phyloP scores from a whole-genome alignment of 2,329 filamentous ascomycete species.

The Nigrospora sphaerica region DNA sequence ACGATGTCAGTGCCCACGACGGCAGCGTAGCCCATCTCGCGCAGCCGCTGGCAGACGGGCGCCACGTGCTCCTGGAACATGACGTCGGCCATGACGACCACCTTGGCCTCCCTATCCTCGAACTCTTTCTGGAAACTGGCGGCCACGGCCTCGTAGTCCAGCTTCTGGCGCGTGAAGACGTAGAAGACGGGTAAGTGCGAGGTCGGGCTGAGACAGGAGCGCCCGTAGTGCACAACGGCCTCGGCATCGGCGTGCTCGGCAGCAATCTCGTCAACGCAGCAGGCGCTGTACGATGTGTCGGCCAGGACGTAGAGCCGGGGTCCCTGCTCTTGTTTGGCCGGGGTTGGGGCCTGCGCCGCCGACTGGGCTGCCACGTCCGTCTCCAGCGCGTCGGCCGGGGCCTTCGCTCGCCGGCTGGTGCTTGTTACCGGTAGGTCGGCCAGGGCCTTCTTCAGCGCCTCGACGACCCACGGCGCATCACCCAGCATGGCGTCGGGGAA shows the following conservation, averaged over 20 bases:
- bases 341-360: not conserved
- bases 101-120: slow-evolving; percentile 50
- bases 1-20: slow-evolving; percentile 65
- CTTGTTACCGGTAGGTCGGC: not conserved
- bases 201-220: slow-evolving; percentile 86
- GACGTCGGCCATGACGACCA: slow-evolving; percentile 83
- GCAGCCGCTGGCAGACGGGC: slow-evolving; percentile 46
- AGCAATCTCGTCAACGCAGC: slow-evolving; percentile 94
- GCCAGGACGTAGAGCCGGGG: slow-evolving; percentile 72
- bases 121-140: slow-evolving; percentile 64
- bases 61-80: slow-evolving; percentile 74
- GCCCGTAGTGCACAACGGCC: slow-evolving; percentile 88
- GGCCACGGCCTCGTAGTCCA: slow-evolving; percentile 55
- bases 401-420: too few species aligned
- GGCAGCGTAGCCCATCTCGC: slow-evolving; percentile 58
- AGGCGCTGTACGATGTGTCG: slow-evolving; percentile 94
- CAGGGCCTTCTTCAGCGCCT: slow-evolving; percentile 42
- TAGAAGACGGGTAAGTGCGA: slow-evolving; percentile 82
- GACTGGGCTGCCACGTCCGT: slow-evolving; percentile 3
- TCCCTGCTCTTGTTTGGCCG: not conserved
- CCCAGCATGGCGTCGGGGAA: slow-evolving; percentile 90
- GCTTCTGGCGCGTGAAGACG: slow-evolving; percentile 70
- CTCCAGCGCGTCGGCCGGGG: not conserved
- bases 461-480: slow-evolving; percentile 76
- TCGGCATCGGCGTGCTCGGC: slow-evolving; percentile 90